Percentiles rank a stretch among this genome's conserved stretches.
Conservation (phyloP, 106 monocot genomes). For the Narthecium ossifragum region DNA sequence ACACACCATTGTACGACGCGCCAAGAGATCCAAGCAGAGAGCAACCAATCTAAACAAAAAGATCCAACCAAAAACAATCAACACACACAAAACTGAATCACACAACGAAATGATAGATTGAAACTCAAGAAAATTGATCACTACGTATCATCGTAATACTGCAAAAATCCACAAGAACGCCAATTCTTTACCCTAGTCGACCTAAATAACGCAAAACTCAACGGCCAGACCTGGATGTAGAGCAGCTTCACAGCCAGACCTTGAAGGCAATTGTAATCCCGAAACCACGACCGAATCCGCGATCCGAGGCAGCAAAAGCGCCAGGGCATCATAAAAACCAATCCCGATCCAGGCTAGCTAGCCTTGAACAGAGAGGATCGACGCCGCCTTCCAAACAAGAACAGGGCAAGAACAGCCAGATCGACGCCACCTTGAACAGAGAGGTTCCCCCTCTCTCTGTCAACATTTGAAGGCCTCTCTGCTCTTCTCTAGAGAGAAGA, state of each 20-base stretch:
- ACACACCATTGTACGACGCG: conserved; percentile 70
- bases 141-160: too few species aligned
- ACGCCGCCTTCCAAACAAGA: too few species aligned
- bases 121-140: too few species aligned
- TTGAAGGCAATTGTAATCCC: conserved; percentile 74
- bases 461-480: too few species aligned
- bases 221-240: conserved; percentile 59
- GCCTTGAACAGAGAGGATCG: too few species aligned
- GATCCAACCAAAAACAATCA: not conserved
- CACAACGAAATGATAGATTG: not conserved
- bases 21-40: conserved; percentile 77
- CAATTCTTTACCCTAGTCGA: too few species aligned
- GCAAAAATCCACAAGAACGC: not conserved
- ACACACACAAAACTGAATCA: not conserved
- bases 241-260: conserved; percentile 58
- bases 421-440: too few species aligned
- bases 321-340: conserved; percentile 29
- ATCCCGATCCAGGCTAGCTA: not conserved
- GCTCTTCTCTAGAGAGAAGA: too few species aligned
- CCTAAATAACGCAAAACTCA: too few species aligned
- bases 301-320: conserved; percentile 23
- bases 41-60: conserved; percentile 63
- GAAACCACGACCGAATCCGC: conserved; percentile 65
- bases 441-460: too few species aligned
- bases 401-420: too few species aligned